A percentile compares a stretch with the other conserved stretches of the same genome.
These are phyloP conservation scores for Eimeria necatrix DNA, from an alignment of 169 alveolate genomes.

Conservation along the genomic window DNA sequence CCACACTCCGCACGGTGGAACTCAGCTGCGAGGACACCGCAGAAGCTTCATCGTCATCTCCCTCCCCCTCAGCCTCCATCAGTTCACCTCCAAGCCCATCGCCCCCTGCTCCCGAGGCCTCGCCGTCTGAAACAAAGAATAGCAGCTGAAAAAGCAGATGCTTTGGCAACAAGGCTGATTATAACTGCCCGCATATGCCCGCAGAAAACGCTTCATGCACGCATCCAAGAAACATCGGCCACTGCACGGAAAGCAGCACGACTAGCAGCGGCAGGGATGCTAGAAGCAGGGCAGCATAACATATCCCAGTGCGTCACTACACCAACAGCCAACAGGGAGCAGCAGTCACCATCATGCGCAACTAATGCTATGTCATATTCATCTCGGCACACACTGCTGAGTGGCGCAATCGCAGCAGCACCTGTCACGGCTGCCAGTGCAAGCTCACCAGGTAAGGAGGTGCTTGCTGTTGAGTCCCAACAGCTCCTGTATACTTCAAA, in stretches of 20 bases:
- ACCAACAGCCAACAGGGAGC: neutral
- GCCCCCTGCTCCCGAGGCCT: neutral
- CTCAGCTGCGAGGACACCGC: neutral
- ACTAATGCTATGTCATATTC: no score
- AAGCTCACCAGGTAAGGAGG: neutral
- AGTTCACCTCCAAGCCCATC: neutral
- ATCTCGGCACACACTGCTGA: no score
- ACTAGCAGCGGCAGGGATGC: neutral
- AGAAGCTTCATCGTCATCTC: neutral
- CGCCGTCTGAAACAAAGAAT: neutral
- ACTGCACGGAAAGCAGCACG: neutral
- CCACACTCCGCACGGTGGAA: neutral
- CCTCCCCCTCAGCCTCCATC: constrained; percentile 27
- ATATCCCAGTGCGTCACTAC: no score
- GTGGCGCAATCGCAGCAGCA: neutral
- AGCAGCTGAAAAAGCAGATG: constrained; percentile 5
- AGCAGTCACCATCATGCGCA: no score
- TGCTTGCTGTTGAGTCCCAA: neutral
- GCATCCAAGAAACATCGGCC: neutral
- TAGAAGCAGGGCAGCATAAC: no score
- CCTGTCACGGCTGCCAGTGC: neutral
- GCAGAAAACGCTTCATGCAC: no score
- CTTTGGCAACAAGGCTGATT: neutral
- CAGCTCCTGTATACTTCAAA: neutral
- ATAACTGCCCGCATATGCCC: no score